phyloP scores from a whole-genome alignment of 768 basidiomycete genomes.

The Termitomyces sp. region DNA sequence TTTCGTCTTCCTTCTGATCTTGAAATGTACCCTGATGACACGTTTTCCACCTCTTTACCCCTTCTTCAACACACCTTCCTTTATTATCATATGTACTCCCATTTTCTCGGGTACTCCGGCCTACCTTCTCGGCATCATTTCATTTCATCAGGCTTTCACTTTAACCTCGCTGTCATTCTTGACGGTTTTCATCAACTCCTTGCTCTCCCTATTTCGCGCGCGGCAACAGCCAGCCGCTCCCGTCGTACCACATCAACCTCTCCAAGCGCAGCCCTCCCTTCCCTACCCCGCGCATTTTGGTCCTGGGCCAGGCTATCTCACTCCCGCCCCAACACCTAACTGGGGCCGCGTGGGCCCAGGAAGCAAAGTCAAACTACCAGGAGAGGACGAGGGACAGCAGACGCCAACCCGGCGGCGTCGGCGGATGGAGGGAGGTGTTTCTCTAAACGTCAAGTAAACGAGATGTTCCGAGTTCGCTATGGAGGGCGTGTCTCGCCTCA shows the following conservation, averaged over 20 bases:
- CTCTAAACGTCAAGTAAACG: constrained; percentile 50
- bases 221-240: constrained; percentile 47
- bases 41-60: neutral
- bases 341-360: constrained; percentile 43
- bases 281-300: constrained; percentile 42
- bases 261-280: constrained; percentile 24
- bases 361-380: constrained; percentile 20
- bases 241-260: constrained; percentile 26
- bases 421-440: constrained; percentile 46
- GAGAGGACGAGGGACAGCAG: constrained; percentile 38
- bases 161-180: constrained; percentile 73
- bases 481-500: neutral
- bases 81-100: neutral
- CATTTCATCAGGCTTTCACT: constrained; percentile 54
- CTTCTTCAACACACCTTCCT: neutral
- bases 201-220: constrained; percentile 74
- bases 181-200: constrained; percentile 78
- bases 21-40: constrained; percentile 10
- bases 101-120: neutral
- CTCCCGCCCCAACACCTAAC: constrained; percentile 44
- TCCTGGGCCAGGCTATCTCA: constrained; percentile 39
- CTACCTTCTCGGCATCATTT: neutral
- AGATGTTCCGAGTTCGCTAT: neutral
- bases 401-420: constrained; percentile 49
- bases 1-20: constrained; percentile 7